Evolutionary conservation across 2,329 filamentous ascomycete genomes (phyloP).

Genomic region (Colletotrichum musicola): DNA sequence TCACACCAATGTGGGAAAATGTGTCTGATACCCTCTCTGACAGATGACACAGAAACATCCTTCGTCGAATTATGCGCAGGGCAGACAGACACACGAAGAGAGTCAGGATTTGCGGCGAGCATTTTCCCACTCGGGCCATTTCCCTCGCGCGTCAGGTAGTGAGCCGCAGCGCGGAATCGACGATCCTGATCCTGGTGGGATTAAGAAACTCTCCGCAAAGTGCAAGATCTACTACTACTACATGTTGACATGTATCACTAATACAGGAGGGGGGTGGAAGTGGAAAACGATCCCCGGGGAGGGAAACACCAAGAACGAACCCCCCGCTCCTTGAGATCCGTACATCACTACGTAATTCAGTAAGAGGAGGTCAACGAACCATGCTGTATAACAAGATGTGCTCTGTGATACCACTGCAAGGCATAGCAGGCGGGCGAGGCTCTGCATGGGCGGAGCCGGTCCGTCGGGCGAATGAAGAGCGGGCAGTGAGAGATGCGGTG

Average conservation of each 20-base stretch:
- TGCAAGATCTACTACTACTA: slow-evolving; percentile 20
- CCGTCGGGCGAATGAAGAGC: slow-evolving; percentile 17
- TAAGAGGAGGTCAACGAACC: neutral
- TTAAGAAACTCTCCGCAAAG: slow-evolving; percentile 12
- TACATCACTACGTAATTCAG: slow-evolving; percentile 19
- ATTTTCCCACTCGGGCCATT: slow-evolving; percentile 3
- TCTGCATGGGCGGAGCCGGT: slow-evolving; percentile 22
- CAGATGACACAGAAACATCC: slow-evolving; percentile 20
- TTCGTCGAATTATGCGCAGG: slow-evolving; percentile 2
- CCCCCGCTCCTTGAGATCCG: slow-evolving; percentile 1
- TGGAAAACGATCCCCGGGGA: neutral
- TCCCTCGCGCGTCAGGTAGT: neutral
- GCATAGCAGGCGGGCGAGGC: neutral
- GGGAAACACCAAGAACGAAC: neutral
- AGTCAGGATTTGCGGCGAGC: slow-evolving; percentile 6
- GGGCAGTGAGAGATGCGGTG: neutral
- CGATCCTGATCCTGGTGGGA: slow-evolving; percentile 19
- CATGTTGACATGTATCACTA: no score
- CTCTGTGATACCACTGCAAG: neutral
- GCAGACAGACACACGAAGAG: neutral
- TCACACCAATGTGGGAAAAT: no score
- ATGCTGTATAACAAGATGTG: neutral
- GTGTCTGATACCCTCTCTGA: slow-evolving; percentile 10
- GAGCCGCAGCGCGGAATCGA: slow-evolving; percentile 9
- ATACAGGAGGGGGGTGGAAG: neutral